These are phyloP conservation scores for Sphaerulina vaccinii DNA, from an alignment of 2,329 filamentous ascomycete genomes.

Conservation along the genomic window DNA sequence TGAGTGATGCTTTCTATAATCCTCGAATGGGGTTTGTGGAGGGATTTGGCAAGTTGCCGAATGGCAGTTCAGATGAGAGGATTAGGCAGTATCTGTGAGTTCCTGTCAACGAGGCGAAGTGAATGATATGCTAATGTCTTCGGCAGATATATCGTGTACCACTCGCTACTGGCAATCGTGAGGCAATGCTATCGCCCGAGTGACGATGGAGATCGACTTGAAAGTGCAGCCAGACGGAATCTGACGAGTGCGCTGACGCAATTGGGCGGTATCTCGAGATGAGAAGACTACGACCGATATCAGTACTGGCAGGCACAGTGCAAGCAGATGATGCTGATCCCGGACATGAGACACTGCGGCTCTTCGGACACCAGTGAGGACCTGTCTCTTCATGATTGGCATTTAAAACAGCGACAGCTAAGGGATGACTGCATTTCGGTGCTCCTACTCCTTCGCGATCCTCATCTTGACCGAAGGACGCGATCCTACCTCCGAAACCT, in stretches of 20 bases:
- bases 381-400: too few relatives aligned
- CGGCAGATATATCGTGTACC: constrained; percentile 48
- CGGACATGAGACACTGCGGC: too few relatives aligned
- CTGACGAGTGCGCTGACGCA: constrained; percentile 31
- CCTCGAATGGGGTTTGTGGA: constrained; percentile 44
- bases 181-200: constrained; percentile 47
- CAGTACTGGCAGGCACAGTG: not conserved
- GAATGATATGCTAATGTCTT: not conserved
- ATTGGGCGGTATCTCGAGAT: constrained; percentile 15
- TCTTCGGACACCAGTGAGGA: too few relatives aligned
- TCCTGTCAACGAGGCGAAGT: not conserved
- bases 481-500: too few relatives aligned
- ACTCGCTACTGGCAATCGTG: constrained; percentile 44
- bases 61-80: constrained; percentile 33
- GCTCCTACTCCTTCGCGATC: too few relatives aligned
- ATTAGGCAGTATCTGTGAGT: constrained; percentile 46
- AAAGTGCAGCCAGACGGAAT: constrained; percentile 44
- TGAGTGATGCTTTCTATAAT: constrained; percentile 51
- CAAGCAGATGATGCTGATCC: too few relatives aligned
- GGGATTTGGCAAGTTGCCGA: constrained; percentile 43
- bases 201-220: constrained; percentile 43
- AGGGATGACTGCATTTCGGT: too few relatives aligned
- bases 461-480: too few relatives aligned
- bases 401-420: too few relatives aligned
- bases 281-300: not conserved